Base-by-base conservation (phyloP, 2,329 filamentous ascomycete genomes). In the Fusarium sp. region DNA sequence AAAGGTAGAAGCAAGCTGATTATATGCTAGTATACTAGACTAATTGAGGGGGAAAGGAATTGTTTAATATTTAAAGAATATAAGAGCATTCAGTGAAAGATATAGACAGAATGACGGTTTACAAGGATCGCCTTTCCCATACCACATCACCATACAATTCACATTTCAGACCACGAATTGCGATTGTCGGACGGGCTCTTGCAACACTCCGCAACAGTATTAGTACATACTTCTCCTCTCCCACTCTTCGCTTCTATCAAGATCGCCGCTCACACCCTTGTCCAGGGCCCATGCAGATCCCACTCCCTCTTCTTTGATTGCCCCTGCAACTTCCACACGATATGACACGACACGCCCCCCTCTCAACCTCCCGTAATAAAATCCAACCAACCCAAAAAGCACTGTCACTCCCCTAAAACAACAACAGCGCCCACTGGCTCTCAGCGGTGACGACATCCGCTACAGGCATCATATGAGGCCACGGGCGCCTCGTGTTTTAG, bases 401-500 rank as follows among this genome's bases (percentile, higher is more conserved):
- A 56, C 38, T 50, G n/a, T 35, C 38, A 52, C 59, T 49, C 53
- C 67, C 67, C 65, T 64, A 65, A 52, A 70, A 38, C 49, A 65
- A 71, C 43, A 67, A 38, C 69, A 56, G 46, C 40, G 46, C 52
- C 25, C 58, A 63, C 68, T 60, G 58, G 19, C 33, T 38, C 46
- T 44, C 40, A 64, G 69, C 54, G 66, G 71, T 74, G 71, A 74
- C 71, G 71, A 74, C 71, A 74, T 74, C 42, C 38, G 30, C 30
- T 53, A 66, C 54, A 52, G 44, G 37, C 42, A 63, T 60, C 42
- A 38, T 40, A 25, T 59, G 50, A 62, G 30, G 49, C 47, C 53
- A 65, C 49, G 44, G 44, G 57, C 67, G 71, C 71, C 61, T 69
- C 62, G 58, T 68, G 71, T 74, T 73, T 74, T 74, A 73, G 71